Base-by-base conservation (phyloP, 805 yeast genomes). In the Saturnispora hagleri region DNA sequence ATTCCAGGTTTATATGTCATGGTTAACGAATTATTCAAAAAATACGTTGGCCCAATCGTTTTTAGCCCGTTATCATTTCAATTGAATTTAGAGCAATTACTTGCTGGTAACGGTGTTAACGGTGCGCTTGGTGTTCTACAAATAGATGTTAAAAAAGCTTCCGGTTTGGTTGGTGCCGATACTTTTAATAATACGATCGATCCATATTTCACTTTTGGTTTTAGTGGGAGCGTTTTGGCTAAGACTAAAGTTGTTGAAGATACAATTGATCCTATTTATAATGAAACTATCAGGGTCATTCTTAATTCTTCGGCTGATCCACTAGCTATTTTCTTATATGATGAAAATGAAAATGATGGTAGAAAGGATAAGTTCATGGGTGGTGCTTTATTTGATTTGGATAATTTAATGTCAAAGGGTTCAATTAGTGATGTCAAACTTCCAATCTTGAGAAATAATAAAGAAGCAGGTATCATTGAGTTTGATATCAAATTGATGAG, bases 31-130 rank as follows among this genome's bases (percentile, higher is more conserved):
- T 83, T 90, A 88, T 80, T 89, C 26, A 80, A 78, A 61, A 87
- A 89, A 64, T 90, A 84, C 69, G 82, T 80, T 50, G 98, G 98
- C 9, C 93, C 97, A 31, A 79, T 93, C 73, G 63, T 91, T 47
- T 85, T 88, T 61, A 75, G 86, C 44, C 99, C 99, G 13, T 82
- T 93, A 57, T 89, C 97, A 3, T 86, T 90, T 74, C 96, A 93
- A 72, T 71, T 93, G 64, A 93, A 95, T 62, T 77, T 93, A 45
- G 96, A 95, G 64, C 97, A 89, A 70, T 72, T 93, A 64, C 68
- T 91, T 60, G 84, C 95, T 20, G 96, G 97, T 62, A 78, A 81
- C 54, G 83, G 91, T 44, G 67, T 80, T 51, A 83, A 83, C 61
- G 80, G 91, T 36, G 84, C 98, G 6, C 75, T 89, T 59, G 99